A percentile compares a stretch with the other conserved stretches of the same genome.
Conservation (phyloP, 768 basidiomycete genomes). For the Rhodosporidiobolus sp. region DNA sequence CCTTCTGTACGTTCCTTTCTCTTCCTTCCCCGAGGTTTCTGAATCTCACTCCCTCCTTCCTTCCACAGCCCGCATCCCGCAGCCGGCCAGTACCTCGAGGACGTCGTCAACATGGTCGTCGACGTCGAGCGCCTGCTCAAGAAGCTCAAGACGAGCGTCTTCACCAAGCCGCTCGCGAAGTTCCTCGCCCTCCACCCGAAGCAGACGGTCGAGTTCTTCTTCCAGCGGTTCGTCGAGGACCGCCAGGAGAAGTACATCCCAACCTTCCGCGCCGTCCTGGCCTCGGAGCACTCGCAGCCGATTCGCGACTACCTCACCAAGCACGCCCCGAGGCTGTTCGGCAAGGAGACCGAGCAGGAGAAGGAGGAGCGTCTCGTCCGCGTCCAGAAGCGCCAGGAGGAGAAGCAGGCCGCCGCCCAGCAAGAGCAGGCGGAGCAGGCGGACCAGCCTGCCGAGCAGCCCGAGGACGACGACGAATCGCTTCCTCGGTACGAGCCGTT, state of each 20-base stretch:
- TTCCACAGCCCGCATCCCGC: slow-evolving; percentile 60
- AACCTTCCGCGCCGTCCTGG: slow-evolving; percentile 40
- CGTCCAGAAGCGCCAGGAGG: no score
- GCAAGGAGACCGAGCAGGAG: no score
- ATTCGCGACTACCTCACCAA: slow-evolving; percentile 53
- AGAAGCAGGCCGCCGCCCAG: no score
- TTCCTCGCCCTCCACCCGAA: slow-evolving; percentile 86
- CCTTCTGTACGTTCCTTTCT: slow-evolving; percentile 57
- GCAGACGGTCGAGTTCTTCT: slow-evolving; percentile 80
- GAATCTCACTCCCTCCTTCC: no score
- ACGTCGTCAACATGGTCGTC: slow-evolving; percentile 80
- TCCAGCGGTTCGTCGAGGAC: slow-evolving; percentile 71
- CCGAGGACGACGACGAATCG: no score
- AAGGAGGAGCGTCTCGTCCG: no score
- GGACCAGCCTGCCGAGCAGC: no score
- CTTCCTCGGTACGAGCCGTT: slow-evolving; percentile 41
- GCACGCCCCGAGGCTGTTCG: slow-evolving; percentile 48
- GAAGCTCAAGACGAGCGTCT: slow-evolving; percentile 82
- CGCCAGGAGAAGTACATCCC: slow-evolving; percentile 53
- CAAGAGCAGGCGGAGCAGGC: no score
- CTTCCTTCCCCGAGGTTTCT: no score
- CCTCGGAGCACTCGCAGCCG: slow-evolving; percentile 54
- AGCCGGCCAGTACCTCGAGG: slow-evolving; percentile 85
- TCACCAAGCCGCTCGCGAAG: slow-evolving; percentile 84
- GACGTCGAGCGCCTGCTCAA: slow-evolving; percentile 89